Base-by-base conservation (phyloP, 2,329 filamentous ascomycete species). In the Xylogone sp. region DNA sequence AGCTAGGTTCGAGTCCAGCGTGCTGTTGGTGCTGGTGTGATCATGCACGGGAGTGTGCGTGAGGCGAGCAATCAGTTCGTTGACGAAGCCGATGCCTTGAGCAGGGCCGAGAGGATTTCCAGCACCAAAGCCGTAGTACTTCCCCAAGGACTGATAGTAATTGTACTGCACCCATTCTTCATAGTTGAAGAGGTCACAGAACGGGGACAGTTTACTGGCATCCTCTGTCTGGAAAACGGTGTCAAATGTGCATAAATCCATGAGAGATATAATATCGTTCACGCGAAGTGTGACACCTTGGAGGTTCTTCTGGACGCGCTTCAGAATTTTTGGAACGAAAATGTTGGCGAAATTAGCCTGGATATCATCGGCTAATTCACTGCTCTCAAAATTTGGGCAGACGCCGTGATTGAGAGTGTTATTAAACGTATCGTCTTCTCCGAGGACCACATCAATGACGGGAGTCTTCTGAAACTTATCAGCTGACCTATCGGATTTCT, bases 201-300 rank as follows among this genome's bases (percentile, higher is more conserved):
- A 93, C 0, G 74, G 71, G 0, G 88, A 89, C 9, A 84, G 0
- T 69, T 63, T 7, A 13, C 27, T 31, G 27, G 27, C 27, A 13
- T 31, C 27, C 8, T 31, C 27, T 0, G 69, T 63, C 6, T 80
- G 75, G 3, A 84, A 81, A 18, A 94, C 81, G 0, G 88, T 91
- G 58, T 86, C 78, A 69, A 89, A 96, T 0, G 90, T 83, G 63
- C 90, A 96, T 54, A 95, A 74, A 59, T 95, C 90, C 89, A 96
- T 95, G 29, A 96, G 65, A 52, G 78, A 79, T 51, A 90, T 71
- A 1, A 82, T 79, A 42, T 91, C 83, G 53, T 85, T 81, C 3
- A 81, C 83, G 27, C 13, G 8, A 31, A 31, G 8, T 31, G 27
- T 31, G 27, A 31, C 83, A 2, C 86, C 86, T 0, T 75, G 76